These are phyloP conservation scores for Naganishia friedmannii DNA, from an alignment of 768 basidiomycete species.

Conservation along the genomic window DNA sequence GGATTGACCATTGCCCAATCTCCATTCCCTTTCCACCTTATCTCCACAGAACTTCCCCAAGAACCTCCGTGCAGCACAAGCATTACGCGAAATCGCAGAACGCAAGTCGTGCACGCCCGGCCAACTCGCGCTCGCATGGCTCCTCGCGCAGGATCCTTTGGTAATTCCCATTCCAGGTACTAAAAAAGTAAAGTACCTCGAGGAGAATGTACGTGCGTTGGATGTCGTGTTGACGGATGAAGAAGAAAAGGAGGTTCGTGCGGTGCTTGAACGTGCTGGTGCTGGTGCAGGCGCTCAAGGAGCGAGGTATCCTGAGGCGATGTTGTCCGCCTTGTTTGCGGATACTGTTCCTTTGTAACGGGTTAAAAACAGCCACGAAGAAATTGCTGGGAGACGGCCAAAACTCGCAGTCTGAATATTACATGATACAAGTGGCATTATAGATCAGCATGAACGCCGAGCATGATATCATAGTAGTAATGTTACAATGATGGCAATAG, in stretches of 20 bases:
- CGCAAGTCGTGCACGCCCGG: conserved; percentile 48
- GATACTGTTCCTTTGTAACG: conserved; percentile 18
- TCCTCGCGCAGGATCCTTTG: conserved; percentile 46
- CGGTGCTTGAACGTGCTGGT: conserved; percentile 47
- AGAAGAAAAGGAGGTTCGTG: conserved; percentile 42
- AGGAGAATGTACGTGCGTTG: conserved; percentile 44
- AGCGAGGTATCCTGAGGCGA: conserved; percentile 34
- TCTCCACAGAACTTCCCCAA: conserved; percentile 48
- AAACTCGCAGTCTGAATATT: neutral
- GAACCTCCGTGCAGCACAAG: conserved; percentile 52
- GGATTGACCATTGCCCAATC: neutral
- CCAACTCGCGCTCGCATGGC: conserved; percentile 53
- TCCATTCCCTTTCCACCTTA: too few relatives aligned
- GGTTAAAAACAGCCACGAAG: neutral
- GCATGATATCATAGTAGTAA: neutral
- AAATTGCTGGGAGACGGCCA: neutral
- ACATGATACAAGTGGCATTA: neutral
- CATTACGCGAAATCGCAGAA: conserved; percentile 48
- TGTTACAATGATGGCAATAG: neutral
- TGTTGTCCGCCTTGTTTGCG: conserved; percentile 4
- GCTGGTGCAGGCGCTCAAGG: conserved; percentile 38
- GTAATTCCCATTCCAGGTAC: conserved; percentile 44
- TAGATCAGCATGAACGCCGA: neutral
- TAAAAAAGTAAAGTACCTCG: conserved; percentile 39
- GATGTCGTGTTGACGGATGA: conserved; percentile 41